Percentiles rank a stretch among this genome's conserved stretches.
Conservation (phyloP, 2,329 filamentous ascomycete species). For the Fusarium sp. region DNA sequence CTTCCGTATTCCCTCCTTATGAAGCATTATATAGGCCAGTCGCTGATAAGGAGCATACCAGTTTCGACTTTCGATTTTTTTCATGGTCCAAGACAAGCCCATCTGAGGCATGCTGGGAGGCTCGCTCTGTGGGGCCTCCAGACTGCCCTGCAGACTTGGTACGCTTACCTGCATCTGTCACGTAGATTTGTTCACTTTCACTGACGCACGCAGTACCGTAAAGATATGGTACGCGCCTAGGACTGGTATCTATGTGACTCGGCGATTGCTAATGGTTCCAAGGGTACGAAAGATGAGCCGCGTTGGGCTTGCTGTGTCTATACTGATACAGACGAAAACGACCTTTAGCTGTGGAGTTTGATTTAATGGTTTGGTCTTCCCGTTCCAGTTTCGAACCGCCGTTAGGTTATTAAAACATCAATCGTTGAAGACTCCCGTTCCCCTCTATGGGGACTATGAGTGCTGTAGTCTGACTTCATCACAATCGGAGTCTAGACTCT, state of each 20-base stretch:
- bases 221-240: neutral
- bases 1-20: fast-evolving
- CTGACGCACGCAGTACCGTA: neutral
- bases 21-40: fast-evolving
- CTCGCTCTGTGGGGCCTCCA: neutral
- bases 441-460: too few species aligned
- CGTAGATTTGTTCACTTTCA: neutral
- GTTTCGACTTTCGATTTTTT: neutral
- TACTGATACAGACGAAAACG: fast-evolving
- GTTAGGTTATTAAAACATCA: too few species aligned
- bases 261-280: too few species aligned
- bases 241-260: too few species aligned
- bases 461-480: too few species aligned
- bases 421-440: too few species aligned
- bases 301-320: too few species aligned
- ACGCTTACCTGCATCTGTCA: neutral
- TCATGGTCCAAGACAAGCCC: neutral
- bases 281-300: too few species aligned
- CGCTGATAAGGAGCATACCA: neutral
- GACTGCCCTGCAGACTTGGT: neutral
- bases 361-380: too few species aligned
- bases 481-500: too few species aligned
- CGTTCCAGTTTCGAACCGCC: too few species aligned
- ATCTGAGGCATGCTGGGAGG: neutral
- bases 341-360: too few species aligned